Conservation (phyloP, 1,284 basidiomycete genomes). For the Pisolithus thermaeus region DNA sequence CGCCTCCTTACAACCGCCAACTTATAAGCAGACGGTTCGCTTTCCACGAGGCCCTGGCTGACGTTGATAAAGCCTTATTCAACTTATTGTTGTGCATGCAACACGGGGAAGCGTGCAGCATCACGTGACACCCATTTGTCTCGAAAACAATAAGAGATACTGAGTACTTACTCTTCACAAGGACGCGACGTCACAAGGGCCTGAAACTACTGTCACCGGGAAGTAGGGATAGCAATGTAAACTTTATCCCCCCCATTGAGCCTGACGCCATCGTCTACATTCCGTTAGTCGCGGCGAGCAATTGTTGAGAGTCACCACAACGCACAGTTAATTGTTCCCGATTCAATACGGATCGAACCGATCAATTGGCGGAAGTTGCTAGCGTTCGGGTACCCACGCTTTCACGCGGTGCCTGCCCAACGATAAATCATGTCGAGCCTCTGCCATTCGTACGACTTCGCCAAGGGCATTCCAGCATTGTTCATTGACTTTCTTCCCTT, state of each 20-base stretch:
- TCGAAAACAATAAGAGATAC: too few relatives aligned
- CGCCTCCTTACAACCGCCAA: neutral
- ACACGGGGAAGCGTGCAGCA: too few relatives aligned
- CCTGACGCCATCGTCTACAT: too few relatives aligned
- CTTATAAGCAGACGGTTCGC: slow-evolving; percentile 15
- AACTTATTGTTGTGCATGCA: too few relatives aligned
- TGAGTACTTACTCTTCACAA: too few relatives aligned
- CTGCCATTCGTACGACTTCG: slow-evolving; percentile 28
- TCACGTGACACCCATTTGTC: slow-evolving; percentile 17
- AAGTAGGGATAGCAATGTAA: too few relatives aligned
- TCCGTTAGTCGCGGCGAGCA: too few relatives aligned
- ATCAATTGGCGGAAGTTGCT: neutral
- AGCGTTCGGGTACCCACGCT: slow-evolving; percentile 19
- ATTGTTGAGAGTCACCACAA: neutral
- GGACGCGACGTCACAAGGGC: too few relatives aligned
- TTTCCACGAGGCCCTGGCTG: too few relatives aligned
- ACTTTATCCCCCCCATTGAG: too few relatives aligned
- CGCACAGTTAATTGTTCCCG: neutral
- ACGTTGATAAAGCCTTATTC: slow-evolving; percentile 18
- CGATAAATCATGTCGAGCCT: slow-evolving; percentile 25
- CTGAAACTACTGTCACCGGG: too few relatives aligned
- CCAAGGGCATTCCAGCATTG: slow-evolving; percentile 29
- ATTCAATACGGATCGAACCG: neutral
- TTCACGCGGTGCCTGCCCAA: slow-evolving; percentile 25
- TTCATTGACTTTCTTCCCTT: slow-evolving; percentile 18